phyloP scores from a whole-genome alignment of 2,329 filamentous ascomycete species.

The Trematosphaeria pertusa region DNA sequence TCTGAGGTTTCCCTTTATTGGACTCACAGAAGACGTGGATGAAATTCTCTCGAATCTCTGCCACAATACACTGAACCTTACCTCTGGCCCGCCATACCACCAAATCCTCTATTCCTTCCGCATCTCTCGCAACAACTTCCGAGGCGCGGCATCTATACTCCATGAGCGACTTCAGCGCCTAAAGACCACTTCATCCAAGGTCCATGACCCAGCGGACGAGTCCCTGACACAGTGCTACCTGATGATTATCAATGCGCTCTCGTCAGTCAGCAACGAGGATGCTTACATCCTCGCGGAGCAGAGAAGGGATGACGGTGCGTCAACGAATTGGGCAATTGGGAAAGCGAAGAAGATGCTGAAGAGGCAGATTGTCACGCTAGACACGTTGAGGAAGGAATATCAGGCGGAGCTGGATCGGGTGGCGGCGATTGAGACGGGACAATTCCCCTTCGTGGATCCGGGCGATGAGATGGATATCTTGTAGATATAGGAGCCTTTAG shows the following conservation, averaged over 20 bases:
- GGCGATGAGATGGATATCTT: constrained; percentile 47
- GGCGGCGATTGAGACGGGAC: constrained; percentile 84
- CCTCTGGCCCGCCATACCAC: constrained; percentile 72
- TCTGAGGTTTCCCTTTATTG: constrained; percentile 78
- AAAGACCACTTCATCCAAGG: constrained; percentile 46
- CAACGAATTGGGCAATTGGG: constrained; percentile 36
- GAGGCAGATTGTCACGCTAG: constrained; percentile 82
- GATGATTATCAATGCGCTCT: constrained; percentile 90
- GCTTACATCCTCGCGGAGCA: constrained; percentile 75
- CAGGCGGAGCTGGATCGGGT: constrained; percentile 88
- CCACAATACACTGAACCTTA: constrained; percentile 70
- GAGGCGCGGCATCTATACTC: constrained; percentile 70
- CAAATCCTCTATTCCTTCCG: constrained; percentile 93
- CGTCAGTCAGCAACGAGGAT: constrained; percentile 81
- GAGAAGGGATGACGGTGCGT: constrained; percentile 49
- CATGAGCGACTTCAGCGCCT: constrained; percentile 64
- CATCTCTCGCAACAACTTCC: constrained; percentile 82
- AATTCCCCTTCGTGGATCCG: constrained; percentile 74
- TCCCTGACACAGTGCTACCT: constrained; percentile 76
- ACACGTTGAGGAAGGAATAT: constrained; percentile 87
- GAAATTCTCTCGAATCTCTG: constrained; percentile 76
- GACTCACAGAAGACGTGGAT: constrained; percentile 80
- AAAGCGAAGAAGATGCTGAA: constrained; percentile 55
- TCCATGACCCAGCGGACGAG: constrained; percentile 58
- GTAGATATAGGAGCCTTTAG: constrained; percentile 30